Evolutionary conservation across 2,329 filamentous ascomycete species (phyloP).

Genomic region (Fusarium caatingaense): DNA sequence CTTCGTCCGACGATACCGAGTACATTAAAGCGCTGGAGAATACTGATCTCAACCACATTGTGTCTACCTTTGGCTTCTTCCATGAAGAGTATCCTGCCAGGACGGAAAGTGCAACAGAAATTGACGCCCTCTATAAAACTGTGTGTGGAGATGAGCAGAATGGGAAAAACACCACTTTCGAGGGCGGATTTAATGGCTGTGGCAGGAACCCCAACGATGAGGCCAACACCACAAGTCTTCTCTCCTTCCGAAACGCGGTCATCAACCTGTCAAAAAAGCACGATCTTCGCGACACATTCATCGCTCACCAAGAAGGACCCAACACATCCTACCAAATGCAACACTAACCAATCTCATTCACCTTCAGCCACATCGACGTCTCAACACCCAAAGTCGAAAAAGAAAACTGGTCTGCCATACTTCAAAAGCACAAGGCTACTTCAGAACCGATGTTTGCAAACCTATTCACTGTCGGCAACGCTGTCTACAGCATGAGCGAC

Average conservation of each 20-base stretch:
- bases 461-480: not conserved
- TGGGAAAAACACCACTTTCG: too few relatives aligned
- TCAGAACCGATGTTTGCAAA: rapidly evolving
- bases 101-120: not conserved
- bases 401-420: too few relatives aligned
- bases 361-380: not conserved
- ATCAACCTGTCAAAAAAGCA: not conserved
- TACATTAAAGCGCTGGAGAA: too few relatives aligned
- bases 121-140: rapidly evolving
- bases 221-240: rapidly evolving
- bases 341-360: not conserved
- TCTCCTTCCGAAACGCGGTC: rapidly evolving
- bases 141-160: too few relatives aligned
- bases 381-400: too few relatives aligned
- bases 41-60: too few relatives aligned
- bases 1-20: too few relatives aligned
- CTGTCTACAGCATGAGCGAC: not conserved
- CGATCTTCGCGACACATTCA: not conserved
- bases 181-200: too few relatives aligned
- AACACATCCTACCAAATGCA: not conserved
- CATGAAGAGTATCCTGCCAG: not conserved
- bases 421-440: rapidly evolving
- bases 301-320: not conserved
- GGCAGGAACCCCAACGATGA: not conserved
- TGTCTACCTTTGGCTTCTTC: not conserved